phyloP scores from a whole-genome alignment of 257 asterid genomes.

The Solanum chiquidenum region DNA sequence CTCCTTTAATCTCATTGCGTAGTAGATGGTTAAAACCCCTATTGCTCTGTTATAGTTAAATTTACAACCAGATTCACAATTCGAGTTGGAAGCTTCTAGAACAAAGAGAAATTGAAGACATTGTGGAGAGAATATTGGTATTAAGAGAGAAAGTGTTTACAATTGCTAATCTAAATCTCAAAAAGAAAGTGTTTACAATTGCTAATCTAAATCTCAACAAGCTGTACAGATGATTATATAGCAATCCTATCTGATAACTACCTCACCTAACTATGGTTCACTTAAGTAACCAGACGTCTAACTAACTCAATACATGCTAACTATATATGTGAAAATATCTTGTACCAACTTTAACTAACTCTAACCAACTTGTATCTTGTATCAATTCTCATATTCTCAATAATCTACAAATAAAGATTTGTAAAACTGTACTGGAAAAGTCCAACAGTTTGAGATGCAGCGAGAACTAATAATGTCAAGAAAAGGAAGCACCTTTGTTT shows the following conservation, averaged over 20 bases:
- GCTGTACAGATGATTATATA: not conserved
- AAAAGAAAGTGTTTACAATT: not conserved
- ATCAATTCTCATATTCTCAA: not conserved
- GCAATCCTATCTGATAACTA: not conserved
- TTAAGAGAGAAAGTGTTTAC: not conserved
- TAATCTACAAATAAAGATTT: not conserved
- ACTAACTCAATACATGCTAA: not conserved
- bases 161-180: not conserved
- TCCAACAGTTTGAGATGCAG: not conserved
- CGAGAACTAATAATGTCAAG: not conserved
- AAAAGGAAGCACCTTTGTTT: not conserved
- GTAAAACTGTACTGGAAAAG: not conserved
- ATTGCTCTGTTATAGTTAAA: not conserved
- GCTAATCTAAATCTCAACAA: not conserved
- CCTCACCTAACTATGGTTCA: not conserved
- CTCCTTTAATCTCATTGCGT: not conserved
- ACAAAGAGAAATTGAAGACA: not conserved
- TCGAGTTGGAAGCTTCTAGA: not conserved
- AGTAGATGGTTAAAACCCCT: not conserved
- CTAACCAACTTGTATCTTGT: not conserved
- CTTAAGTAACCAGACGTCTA: not conserved
- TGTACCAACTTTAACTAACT: not conserved
- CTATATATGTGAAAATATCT: not conserved
- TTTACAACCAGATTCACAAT: not conserved
- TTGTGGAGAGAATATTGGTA: not conserved